These are phyloP conservation scores for Phytophthora sojae DNA, from an alignment of 352 stramenopile species.

Conservation along the genomic window DNA sequence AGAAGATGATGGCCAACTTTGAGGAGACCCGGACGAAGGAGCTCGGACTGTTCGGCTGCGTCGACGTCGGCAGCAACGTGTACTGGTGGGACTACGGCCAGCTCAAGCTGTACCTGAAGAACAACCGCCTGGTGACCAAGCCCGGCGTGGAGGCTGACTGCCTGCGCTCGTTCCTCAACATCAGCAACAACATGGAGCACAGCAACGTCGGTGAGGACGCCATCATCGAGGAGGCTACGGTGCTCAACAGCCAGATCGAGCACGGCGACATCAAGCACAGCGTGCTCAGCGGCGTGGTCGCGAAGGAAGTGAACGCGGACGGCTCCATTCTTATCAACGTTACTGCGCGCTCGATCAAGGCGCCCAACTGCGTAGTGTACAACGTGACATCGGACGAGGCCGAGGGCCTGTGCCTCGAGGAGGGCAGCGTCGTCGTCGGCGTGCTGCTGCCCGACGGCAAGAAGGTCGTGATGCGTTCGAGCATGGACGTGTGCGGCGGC, in stretches of 20 bases:
- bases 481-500: constrained; percentile 94
- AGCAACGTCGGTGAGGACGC: constrained; percentile 73
- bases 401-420: constrained; percentile 91
- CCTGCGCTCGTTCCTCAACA: constrained; percentile 81
- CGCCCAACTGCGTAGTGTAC: constrained; percentile 96
- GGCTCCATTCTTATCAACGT: constrained; percentile 98
- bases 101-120: constrained; percentile 98
- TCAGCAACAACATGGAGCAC: constrained; percentile 80
- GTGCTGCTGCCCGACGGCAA: constrained; percentile 93
- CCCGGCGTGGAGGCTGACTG: constrained; percentile 81
- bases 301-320: constrained; percentile 91
- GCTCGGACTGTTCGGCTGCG: constrained; percentile 95
- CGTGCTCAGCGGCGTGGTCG: constrained; percentile 92
- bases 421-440: constrained; percentile 94
- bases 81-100: constrained; percentile 99
- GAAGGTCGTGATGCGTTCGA: constrained; percentile 93
- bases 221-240: constrained; percentile 67
- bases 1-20: constrained; percentile 91
- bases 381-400: constrained; percentile 95
- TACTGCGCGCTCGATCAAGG: constrained; percentile 95
- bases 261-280: constrained; percentile 72
- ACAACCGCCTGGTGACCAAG: constrained; percentile 95
- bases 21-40: constrained; percentile 62
- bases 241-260: constrained; percentile 85
- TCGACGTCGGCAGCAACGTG: constrained; percentile 96